A percentile compares a stretch with the other conserved stretches of the same genome.
These are phyloP conservation scores for Oxytropis ochrocephala DNA, from an alignment of 306 rosid genomes.

Conservation along the genomic window DNA sequence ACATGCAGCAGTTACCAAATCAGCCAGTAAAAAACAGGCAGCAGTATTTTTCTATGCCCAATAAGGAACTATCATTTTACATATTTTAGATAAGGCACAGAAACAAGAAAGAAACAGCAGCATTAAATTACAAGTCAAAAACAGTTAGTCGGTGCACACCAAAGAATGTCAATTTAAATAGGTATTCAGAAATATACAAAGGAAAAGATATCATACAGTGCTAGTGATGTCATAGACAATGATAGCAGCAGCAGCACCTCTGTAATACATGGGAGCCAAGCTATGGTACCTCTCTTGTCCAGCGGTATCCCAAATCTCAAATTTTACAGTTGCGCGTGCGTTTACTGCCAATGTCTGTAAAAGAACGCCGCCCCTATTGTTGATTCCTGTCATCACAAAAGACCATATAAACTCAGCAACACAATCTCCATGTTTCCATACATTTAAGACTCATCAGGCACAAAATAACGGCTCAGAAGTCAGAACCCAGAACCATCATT, in stretches of 20 bases:
- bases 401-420: slow-evolving; percentile 15
- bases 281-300: slow-evolving; percentile 67
- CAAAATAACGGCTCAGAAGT: slow-evolving; percentile 9
- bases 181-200: slow-evolving; percentile 1
- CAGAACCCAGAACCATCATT: slow-evolving; percentile 9
- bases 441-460: neutral
- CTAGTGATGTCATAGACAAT: slow-evolving; percentile 60
- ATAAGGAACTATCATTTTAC: neutral
- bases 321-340: slow-evolving; percentile 49
- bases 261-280: slow-evolving; percentile 66
- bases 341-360: slow-evolving; percentile 56
- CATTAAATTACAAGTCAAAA: neutral
- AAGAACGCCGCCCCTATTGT: slow-evolving; percentile 63
- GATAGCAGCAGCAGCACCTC: slow-evolving; percentile 66
- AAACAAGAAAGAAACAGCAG: neutral
- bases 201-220: slow-evolving; percentile 29
- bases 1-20: neutral
- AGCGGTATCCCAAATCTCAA: slow-evolving; percentile 64
- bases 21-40: neutral
- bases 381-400: slow-evolving; percentile 42
- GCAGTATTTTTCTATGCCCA: neutral
- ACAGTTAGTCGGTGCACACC: neutral
- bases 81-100: neutral
- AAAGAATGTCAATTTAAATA: neutral
- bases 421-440: neutral